Percentiles rank a stretch among this genome's conserved stretches.
Evolutionary conservation across 306 rosid genomes (phyloP).

Genomic region (Sphenostylis stenocarpa): DNA sequence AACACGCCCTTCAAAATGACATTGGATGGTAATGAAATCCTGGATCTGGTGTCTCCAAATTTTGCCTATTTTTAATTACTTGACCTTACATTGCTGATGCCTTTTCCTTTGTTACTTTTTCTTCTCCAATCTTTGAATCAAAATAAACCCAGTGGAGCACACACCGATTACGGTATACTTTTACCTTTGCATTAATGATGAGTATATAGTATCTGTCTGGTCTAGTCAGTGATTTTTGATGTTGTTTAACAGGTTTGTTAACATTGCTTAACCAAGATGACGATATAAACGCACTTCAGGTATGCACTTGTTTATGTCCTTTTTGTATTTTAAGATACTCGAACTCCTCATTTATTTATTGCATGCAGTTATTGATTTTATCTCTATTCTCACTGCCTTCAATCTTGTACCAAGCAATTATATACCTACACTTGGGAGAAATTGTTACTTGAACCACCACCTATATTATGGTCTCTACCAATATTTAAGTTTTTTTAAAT

Average conservation of each 20-base stretch:
- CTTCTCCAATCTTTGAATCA: conserved; percentile 15
- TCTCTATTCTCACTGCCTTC: background rate
- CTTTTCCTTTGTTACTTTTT: conserved; percentile 30
- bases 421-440: no score
- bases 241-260: conserved; percentile 66
- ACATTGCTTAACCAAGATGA: conserved; percentile 92
- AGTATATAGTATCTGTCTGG: conserved; percentile 12
- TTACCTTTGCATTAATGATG: conserved; percentile 21
- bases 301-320: conserved; percentile 26
- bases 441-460: no score
- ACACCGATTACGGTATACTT: conserved; percentile 80
- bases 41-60: background rate
- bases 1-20: conserved; percentile 40
- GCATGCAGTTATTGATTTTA: background rate
- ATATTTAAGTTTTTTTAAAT: no score
- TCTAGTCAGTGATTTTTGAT: conserved; percentile 27
- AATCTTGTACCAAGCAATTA: no score
- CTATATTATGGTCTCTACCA: no score
- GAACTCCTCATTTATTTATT: background rate
- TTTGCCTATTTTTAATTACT: background rate
- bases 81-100: conserved; percentile 31
- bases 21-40: conserved; percentile 76
- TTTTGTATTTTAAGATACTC: background rate
- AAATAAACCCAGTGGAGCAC: conserved; percentile 77
- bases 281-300: conserved; percentile 84